Conservation (phyloP, 1,284 basidiomycete species). For the Somion occarium region DNA sequence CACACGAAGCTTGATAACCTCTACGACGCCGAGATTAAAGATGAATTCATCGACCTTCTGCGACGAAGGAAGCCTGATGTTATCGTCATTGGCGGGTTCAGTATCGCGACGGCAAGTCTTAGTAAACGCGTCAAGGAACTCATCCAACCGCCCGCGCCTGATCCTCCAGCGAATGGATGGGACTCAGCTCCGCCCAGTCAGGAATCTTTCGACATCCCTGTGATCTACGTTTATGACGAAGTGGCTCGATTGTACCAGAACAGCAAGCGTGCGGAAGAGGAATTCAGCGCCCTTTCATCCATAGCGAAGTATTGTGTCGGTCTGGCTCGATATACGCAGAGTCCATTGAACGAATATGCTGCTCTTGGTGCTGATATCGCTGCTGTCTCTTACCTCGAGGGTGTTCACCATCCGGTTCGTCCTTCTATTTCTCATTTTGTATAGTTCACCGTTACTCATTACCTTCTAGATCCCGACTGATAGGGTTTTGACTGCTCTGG, state of each 20-base stretch:
- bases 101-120: conserved; percentile 75
- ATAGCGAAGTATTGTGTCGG: conserved; percentile 95
- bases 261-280: conserved; percentile 80
- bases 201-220: conserved; percentile 55
- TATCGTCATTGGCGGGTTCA: conserved; percentile 87
- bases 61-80: conserved; percentile 83
- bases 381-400: conserved; percentile 78
- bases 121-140: conserved; percentile 59
- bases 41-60: conserved; percentile 81
- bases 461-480: conserved; percentile 71
- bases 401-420: conserved; percentile 83
- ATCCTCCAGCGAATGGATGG: background rate
- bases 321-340: conserved; percentile 90
- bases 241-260: conserved; percentile 94
- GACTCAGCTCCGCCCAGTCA: conserved; percentile 24
- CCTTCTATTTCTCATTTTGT: background rate
- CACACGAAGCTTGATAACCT: conserved; percentile 89
- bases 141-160: conserved; percentile 11
- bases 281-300: conserved; percentile 78
- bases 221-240: conserved; percentile 87
- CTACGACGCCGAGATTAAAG: conserved; percentile 57
- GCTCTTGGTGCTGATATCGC: conserved; percentile 81
- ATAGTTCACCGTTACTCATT: conserved; percentile 12
- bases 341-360: conserved; percentile 90
- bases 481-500: conserved; percentile 78